Base-by-base conservation (phyloP, 441 rosid species). In the Rhodomyrtus psidioides region DNA sequence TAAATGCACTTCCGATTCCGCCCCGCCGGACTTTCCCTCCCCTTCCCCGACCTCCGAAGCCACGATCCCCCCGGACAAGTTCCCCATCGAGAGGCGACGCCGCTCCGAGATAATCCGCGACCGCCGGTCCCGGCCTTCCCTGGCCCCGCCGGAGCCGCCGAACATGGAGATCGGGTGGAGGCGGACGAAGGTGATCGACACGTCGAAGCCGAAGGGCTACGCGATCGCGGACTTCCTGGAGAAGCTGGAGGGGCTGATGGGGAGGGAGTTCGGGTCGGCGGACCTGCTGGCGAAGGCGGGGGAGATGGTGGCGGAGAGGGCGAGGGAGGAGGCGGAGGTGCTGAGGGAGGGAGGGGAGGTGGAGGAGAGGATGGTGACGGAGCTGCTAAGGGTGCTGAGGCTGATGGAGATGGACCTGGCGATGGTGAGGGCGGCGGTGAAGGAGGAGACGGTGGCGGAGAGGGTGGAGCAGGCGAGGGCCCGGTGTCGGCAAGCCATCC, bases 331-430 rank as follows among this genome's bases (percentile, higher is more conserved):
- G 90, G 97, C 97, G 24, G 98, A 94, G 90, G 91, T 91, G 85
- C 84, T 97, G 89, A 92, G 92, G 88, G 98, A 97, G 44, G 96
- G 93, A 84, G 98, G 97, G 6, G 90, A 95, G 87, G 98, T 95
- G 83, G 98, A 95, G 83, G 98, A 94, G 34, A 92, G 96, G 88
- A 90, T 96, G 97, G 97, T 96, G 85, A 96, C 96, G 10, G 98
- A 96, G 89, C 88, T 97, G 87, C 93, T 87, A 30, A 94, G 99
- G 87, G 99, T 97, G 58, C 89, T 97, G 94, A 94, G 88, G 91
- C 82, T 96, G 94, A 94, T 96, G 98, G 98, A 97, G 93, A 97
- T 97, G 99, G 99, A 97, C 87, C 91, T 97, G 88, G 98, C 96
- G 14, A 95, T 97, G 98, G 98, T 96, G 5, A 96, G 93, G 91